Base-by-base conservation (phyloP, 306 rosid genomes). In the Glycine tomentella region DNA sequence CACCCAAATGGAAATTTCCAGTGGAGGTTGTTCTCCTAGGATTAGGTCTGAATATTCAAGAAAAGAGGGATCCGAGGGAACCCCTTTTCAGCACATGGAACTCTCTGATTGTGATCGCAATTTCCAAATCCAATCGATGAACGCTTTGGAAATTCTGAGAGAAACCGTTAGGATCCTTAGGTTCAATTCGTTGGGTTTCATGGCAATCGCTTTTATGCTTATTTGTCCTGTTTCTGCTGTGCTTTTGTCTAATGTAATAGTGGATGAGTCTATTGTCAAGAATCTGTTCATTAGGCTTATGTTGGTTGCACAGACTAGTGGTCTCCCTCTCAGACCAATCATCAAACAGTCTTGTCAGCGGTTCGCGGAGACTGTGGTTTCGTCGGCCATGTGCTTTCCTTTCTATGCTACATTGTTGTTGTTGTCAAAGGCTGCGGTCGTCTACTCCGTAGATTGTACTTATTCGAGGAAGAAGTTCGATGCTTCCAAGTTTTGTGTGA, bases 151-250 rank as follows among this genome's bases (percentile, higher is more conserved):
- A 80, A 96, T 96, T 84, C 78, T 96, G 78, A 89, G 94, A 81
- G 98, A 96, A 71, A 88, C 98, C 0, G 91, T 93, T 3, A 87
- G 93, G 66, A 90, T 96, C 79, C 94, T 96, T 40, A 86, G 99
- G 82, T 92, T 83, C 83, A 93, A 96, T 88, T 89, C 90, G 11
- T 86, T 85, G 84, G 94, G 87, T 34, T 96, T 96, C 83, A 75
- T 92, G 85, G 87, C 85, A 9, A 89, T 96, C 17, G 66, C 94
- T 38, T 72, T 87, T 55, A 16, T 90, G 73, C 91, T 96, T 15
- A 93, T 96, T 73, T 93, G 97, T 66, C 99, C 99, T 0, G 91
- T 93, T 50, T 86, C 97, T 52, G 94, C 98, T 16, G 85, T 92
- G 71, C 82, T 90, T 65, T 82, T 96, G 69, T 90, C 99, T 5